Evolutionary conservation across 805 yeast genomes (phyloP), one percentile per base, ranked within the genome.

Genomic region (Torulaspora gathmanii): DNA sequence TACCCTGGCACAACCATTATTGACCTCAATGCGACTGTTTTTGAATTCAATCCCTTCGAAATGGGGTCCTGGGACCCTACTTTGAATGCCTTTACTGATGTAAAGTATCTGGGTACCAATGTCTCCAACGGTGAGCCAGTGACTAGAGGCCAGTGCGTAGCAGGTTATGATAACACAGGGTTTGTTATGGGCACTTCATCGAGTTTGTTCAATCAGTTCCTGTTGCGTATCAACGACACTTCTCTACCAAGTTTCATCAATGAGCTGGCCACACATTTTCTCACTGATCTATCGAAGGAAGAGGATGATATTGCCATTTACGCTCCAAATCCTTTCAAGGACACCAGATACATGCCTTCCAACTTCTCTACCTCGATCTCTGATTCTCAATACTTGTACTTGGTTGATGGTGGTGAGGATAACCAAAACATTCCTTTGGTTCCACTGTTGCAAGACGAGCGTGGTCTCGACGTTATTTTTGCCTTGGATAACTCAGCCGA

Each of bases 1-100:
- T 70, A 76, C 16, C 86, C 86, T 9, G 80, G 79, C 16, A 72
- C 83, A 2, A 47, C 50, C 5, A 71, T 84, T 42, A 69, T 86
- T 46, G 72, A 76, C 51, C 61, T 68, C 36, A 88, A 86, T 69
- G 82, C 95, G 2, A 86, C 96, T 1, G 77, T 74, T 38, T 79
- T 80, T 49, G 79, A 80, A 52, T 65, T 79, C 55, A 75, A 73
- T 42, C 91, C 95, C 11, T 82, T 70, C 56, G 86, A 83, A 60
- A 67, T 89, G 60, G 96, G 96, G 5, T 81, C 95, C 2, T 88
- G 95, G 95, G 96, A 89, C 59, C 86, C 88, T 16, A 70, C 83
- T 1, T 64, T 86, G 45, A 71, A 74, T 46, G 69, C 85, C 1
- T 88, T 89, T 64, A 71, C 81, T 8, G 81, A 83, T 52, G 68